phyloP scores from a whole-genome alignment of 1,284 basidiomycete species.

The Austroboletus rostrupii region DNA sequence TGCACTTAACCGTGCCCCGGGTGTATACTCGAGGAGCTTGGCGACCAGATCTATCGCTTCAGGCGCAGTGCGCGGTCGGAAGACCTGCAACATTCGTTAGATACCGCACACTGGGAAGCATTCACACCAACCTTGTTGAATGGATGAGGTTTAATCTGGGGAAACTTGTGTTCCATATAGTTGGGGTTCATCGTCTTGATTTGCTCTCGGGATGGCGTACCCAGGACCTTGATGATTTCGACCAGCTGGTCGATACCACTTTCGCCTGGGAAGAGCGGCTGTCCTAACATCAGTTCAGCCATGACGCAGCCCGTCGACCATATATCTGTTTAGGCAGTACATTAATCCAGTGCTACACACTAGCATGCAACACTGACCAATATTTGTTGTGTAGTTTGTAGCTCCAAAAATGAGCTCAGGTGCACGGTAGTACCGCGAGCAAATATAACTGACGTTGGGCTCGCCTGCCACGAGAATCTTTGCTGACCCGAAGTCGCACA shows the following conservation, averaged over 20 bases:
- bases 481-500: slow-evolving; percentile 98
- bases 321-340: slow-evolving; percentile 64
- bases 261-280: slow-evolving; percentile 98
- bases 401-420: slow-evolving; percentile 99
- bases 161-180: slow-evolving; percentile 99
- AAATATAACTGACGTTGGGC: slow-evolving; percentile 99
- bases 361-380: slow-evolving; percentile 57
- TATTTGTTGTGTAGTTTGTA: slow-evolving; percentile 99
- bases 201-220: slow-evolving; percentile 96
- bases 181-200: slow-evolving; percentile 99
- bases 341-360: slow-evolving; percentile 1
- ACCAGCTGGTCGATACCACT: slow-evolving; percentile 99
- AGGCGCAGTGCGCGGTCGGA: slow-evolving; percentile 93
- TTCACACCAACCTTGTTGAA: slow-evolving; percentile 72
- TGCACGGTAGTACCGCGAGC: slow-evolving; percentile 98
- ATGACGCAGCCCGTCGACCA: slow-evolving; percentile 99
- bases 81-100: slow-evolving; percentile 62
- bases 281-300: slow-evolving; percentile 99
- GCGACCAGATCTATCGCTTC: slow-evolving; percentile 97
- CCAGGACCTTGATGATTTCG: slow-evolving; percentile 99
- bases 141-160: slow-evolving; percentile 97
- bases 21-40: slow-evolving; percentile 96
- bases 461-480: slow-evolving; percentile 98
- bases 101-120: not conserved
- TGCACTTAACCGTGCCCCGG: slow-evolving; percentile 85